A percentile compares a stretch with the other conserved stretches of the same genome.
phyloP scores from a whole-genome alignment of 768 basidiomycete genomes.

The Rossbeevera mucosa region DNA sequence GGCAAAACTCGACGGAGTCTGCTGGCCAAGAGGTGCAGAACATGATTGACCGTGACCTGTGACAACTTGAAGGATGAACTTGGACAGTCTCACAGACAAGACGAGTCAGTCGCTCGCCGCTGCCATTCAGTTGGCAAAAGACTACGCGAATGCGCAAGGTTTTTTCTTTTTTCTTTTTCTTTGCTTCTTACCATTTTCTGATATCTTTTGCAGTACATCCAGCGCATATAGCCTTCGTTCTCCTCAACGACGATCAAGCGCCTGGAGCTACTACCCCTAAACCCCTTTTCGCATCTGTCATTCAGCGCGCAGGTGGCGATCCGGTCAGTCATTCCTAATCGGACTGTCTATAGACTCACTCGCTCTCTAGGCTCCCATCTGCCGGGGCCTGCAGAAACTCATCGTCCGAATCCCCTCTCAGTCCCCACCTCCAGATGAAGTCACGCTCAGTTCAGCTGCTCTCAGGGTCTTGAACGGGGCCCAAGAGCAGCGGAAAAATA shows the following conservation, averaged over 20 bases:
- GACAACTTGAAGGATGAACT: conserved; percentile 36
- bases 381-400: conserved; percentile 66
- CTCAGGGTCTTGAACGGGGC: conserved; percentile 71
- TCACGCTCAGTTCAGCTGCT: conserved; percentile 52
- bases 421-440: conserved; percentile 80
- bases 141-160: conserved; percentile 82
- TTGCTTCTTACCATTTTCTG: too few species aligned
- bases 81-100: conserved; percentile 81
- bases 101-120: conserved; percentile 63
- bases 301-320: conserved; percentile 83
- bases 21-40: conserved; percentile 79
- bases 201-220: conserved; percentile 58
- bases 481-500: conserved; percentile 70
- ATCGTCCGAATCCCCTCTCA: conserved; percentile 83
- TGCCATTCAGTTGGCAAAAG: conserved; percentile 77
- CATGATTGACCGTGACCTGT: conserved; percentile 7
- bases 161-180: not conserved
- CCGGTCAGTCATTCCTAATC: conserved; percentile 43
- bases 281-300: conserved; percentile 72
- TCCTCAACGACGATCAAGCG: conserved; percentile 63
- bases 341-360: not conserved
- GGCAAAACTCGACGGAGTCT: conserved; percentile 90
- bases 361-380: conserved; percentile 45
- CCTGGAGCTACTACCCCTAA: conserved; percentile 34
- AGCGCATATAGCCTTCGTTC: conserved; percentile 73